A percentile compares a stretch with the other conserved stretches of the same genome.
These are phyloP conservation scores for Gossypium schwendimanii DNA, from an alignment of 441 rosid species.

Conservation along the genomic window DNA sequence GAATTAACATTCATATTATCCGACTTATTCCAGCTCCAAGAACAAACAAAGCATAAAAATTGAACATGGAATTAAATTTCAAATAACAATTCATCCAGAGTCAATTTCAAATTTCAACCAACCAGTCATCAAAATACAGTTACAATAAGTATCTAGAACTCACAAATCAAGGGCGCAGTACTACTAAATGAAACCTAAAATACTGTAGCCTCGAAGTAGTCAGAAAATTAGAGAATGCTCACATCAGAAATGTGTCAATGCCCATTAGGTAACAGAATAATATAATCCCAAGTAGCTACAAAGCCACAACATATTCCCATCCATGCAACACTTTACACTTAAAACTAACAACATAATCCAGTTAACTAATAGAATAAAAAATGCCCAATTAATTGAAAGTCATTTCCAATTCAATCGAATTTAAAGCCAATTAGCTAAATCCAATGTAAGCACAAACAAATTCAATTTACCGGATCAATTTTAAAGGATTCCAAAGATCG, in stretches of 20 bases:
- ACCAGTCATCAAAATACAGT: not conserved
- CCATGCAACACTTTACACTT: not conserved
- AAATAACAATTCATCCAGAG: not conserved
- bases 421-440: not conserved
- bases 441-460: conserved; percentile 1
- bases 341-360: not conserved
- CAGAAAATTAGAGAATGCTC: not conserved
- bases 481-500: conserved; percentile 78
- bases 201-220: not conserved
- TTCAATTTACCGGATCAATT: conserved; percentile 61
- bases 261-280: not conserved
- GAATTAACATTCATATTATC: not conserved
- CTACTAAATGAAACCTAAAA: not conserved
- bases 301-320: not conserved
- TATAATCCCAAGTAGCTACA: not conserved
- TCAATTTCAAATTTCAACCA: not conserved
- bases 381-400: not conserved
- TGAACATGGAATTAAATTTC: not conserved
- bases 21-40: not conserved
- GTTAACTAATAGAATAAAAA: too few relatives aligned
- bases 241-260: not conserved
- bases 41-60: not conserved
- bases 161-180: not conserved
- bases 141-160: not conserved
- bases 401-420: conserved; percentile 11